Percentiles rank a stretch among this genome's conserved stretches.
Conservation (phyloP, 2,329 filamentous ascomycete species). For the Fusarium sp. region DNA sequence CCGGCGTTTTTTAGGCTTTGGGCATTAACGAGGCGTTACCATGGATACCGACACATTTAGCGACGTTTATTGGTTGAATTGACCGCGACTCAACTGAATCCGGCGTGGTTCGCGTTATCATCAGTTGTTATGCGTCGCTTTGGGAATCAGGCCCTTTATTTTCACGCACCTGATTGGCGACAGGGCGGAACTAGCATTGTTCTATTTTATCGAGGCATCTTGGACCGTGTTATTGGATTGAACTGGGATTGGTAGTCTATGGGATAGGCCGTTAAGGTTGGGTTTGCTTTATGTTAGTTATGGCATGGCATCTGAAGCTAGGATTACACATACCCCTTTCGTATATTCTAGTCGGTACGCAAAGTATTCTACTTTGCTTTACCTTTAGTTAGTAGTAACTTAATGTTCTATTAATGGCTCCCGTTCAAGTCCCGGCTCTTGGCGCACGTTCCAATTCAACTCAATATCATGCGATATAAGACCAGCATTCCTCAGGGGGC, state of each 20-base stretch:
- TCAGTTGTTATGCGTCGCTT: constrained; percentile 33
- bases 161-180: constrained; percentile 21
- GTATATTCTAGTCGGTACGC: constrained; percentile 47
- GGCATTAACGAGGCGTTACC: constrained; percentile 43
- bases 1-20: constrained; percentile 40
- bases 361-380: constrained; percentile 22
- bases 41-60: constrained; percentile 44
- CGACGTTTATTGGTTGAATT: constrained; percentile 37
- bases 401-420: constrained; percentile 39
- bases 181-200: constrained; percentile 29
- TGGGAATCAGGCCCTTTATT: constrained; percentile 28
- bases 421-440: constrained; percentile 12
- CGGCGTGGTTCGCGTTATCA: constrained; percentile 35
- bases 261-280: constrained; percentile 21
- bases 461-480: constrained; percentile 28
- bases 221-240: not conserved
- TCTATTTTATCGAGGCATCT: constrained; percentile 29
- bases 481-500: constrained; percentile 21
- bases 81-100: constrained; percentile 43
- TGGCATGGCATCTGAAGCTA: constrained; percentile 39
- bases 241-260: constrained; percentile 24
- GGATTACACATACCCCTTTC: constrained; percentile 51
- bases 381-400: not conserved
- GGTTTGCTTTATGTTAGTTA: constrained; percentile 32
- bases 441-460: constrained; percentile 5